These are phyloP conservation scores for Aspergillus luchuensis DNA, from an alignment of 2,329 filamentous ascomycete genomes.

Conservation along the genomic window DNA sequence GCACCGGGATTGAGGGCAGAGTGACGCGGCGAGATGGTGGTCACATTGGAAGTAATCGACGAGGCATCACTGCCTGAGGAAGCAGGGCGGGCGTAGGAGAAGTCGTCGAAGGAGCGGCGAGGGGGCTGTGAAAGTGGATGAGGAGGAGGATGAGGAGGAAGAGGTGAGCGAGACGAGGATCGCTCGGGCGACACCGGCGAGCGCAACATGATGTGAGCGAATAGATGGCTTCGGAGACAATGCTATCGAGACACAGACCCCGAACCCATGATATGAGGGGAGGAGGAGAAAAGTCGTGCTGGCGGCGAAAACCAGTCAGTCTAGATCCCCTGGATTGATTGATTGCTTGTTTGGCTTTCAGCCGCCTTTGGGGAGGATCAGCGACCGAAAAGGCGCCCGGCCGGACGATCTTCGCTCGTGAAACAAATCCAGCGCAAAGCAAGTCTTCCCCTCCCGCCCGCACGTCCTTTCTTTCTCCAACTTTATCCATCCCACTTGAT, in stretches of 20 bases:
- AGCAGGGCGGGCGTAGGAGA: constrained; percentile 37
- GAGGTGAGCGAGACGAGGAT: constrained; percentile 23
- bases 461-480: neutral
- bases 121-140: constrained; percentile 21
- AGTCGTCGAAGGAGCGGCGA: constrained; percentile 35
- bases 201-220: constrained; percentile 20
- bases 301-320: too few species aligned
- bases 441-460: neutral
- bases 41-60: constrained; percentile 46
- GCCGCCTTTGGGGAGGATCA: too few species aligned
- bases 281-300: too few species aligned
- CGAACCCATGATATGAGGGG: too few species aligned
- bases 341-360: too few species aligned
- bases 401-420: too few species aligned
- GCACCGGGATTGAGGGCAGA: constrained; percentile 29
- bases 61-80: constrained; percentile 53
- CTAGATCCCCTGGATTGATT: too few species aligned
- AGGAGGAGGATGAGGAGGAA: constrained; percentile 20
- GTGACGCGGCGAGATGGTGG: constrained; percentile 46
- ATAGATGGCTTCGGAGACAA: too few species aligned
- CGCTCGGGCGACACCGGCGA: constrained; percentile 27
- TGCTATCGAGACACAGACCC: too few species aligned
- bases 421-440: too few species aligned
- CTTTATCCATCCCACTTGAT: neutral
- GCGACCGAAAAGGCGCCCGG: too few species aligned